Evolutionary conservation across 1,284 basidiomycete genomes (phyloP), one percentile per base, ranked within the genome.

Genomic region (Phellopilus nigrolimitatus): DNA sequence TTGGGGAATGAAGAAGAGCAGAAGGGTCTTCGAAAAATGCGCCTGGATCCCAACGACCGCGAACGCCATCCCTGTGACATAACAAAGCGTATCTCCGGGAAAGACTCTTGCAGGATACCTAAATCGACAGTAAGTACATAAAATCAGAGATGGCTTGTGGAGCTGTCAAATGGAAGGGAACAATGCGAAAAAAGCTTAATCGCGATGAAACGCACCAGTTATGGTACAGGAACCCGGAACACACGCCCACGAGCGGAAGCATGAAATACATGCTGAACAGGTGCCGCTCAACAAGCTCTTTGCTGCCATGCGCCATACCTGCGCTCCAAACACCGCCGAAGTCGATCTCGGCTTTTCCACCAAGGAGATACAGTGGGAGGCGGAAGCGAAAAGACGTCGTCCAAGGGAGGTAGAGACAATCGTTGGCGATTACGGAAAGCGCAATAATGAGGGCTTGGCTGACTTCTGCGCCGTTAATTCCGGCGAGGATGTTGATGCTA

Each of bases 401-500:
- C 82, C 84, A 89, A 1, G 92, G 91, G 5, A 97, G 79, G 69
- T 95, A 98, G 24, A 99, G 71, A 10, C 95, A 66, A 63, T 98
- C 95, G 64, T 99, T 99, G 41, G 95, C 56, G 55, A 90, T 85
- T 56, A 99, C 87, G 0, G 91, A 95, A 12, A 92, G 57, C 2
- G 91, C 89, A 57, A 99, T 99, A 56, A 99, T 81, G 28, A 98
- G 71, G 0, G 95, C 91, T 70, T 99, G 97, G 48, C 85, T 82
- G 53, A 88, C 90, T 73, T 99, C 97, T 1, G 97, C 87, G 9
- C 95, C 97, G 64, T 99, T 99, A 61, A 98, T 91, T 4, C 97
- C 97, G 2, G 95, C 97, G 6, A 99, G 82, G 60, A 99, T 99
- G 68, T 99, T 99, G 78, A 99, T 97, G 66, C 89, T 90, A 70